These are phyloP conservation scores for Dactylorhiza incarnata DNA, from an alignment of 106 monocot species.

Conservation along the genomic window DNA sequence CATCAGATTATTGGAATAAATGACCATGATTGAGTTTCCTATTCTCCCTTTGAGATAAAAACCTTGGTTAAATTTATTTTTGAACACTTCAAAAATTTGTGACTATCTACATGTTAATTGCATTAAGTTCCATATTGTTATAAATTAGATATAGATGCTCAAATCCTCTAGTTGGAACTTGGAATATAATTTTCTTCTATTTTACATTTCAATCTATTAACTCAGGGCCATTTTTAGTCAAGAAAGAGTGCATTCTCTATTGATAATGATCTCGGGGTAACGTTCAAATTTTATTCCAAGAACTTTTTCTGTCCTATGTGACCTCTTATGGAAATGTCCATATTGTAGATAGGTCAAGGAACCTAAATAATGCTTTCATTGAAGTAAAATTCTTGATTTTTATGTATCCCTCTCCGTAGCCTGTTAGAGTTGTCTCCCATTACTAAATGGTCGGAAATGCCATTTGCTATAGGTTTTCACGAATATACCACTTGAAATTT, in stretches of 20 bases:
- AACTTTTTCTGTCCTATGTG: neutral
- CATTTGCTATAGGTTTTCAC: conserved; percentile 56
- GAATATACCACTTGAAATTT: conserved; percentile 69
- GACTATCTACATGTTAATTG: neutral
- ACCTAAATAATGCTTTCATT: conserved; percentile 75
- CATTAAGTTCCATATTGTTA: neutral
- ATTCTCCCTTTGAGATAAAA: too few relatives aligned
- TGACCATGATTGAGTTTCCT: too few relatives aligned
- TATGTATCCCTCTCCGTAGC: neutral
- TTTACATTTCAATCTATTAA: neutral
- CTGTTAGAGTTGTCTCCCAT: neutral
- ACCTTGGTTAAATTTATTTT: too few relatives aligned
- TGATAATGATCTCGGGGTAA: neutral
- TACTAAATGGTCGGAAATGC: neutral
- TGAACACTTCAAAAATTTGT: too few relatives aligned
- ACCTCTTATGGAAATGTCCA: neutral
- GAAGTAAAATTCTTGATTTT: conserved; percentile 38
- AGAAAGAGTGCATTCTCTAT: neutral
- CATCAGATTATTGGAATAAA: too few relatives aligned
- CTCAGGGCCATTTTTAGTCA: neutral
- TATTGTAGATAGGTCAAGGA: conserved; percentile 70
- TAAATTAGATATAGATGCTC: neutral
- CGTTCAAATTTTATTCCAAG: neutral
- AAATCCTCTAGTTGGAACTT: neutral
- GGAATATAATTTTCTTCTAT: neutral